Base-by-base conservation (phyloP, 2,329 filamentous ascomycete genomes). In the Pestalotiopsis sp. region DNA sequence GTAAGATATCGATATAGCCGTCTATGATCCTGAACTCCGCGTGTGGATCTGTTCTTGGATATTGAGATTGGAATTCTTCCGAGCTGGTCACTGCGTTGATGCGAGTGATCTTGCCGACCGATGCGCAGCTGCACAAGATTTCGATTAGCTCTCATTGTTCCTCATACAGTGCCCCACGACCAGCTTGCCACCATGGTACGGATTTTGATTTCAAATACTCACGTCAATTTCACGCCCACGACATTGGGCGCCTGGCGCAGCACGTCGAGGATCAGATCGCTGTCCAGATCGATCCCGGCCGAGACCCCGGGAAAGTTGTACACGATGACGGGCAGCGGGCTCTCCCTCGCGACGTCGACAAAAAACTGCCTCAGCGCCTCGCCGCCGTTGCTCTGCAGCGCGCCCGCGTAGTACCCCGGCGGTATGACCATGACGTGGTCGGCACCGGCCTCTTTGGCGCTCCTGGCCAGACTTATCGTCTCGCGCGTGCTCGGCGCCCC, bases 401-500 rank as follows among this genome's bases (percentile, higher is more conserved):
- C 80, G 5, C 83, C 79, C 68, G 88, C 86, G 80, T 92, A 93
- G 80, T 93, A 93, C 36, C 86, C 87, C 2, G 91, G 91, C 2
- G 91, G 90, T 1, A 93, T 84, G 0, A 93, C 84, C 64, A 93
- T 83, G 2, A 87, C 90, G 71, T 90, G 90, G 74, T 91, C 88
- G 68, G 88, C 91, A 45, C 92, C 91, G 5, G 89, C 84, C 9
- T 82, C 82, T n/a, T 85, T 84, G 4, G 91, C 90, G 71, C 92
- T 90, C 56, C 83, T 81, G 78, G 89, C 91, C 14, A 92, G 83
- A 63, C 88, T 81, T 66, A 93, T 87, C 11, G 89, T 87, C 77
- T 92, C 90, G 65, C 88, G 84, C 1, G 89, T 91, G 0, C 90
- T 92, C 70, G 91, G 87, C 31, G 89, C 87, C 40, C 89, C 90